A percentile compares a stretch with the other conserved stretches of the same genome.
These are phyloP conservation scores for Dactylella cylindrospora DNA, from an alignment of 2,329 filamentous ascomycete genomes.

Conservation along the genomic window DNA sequence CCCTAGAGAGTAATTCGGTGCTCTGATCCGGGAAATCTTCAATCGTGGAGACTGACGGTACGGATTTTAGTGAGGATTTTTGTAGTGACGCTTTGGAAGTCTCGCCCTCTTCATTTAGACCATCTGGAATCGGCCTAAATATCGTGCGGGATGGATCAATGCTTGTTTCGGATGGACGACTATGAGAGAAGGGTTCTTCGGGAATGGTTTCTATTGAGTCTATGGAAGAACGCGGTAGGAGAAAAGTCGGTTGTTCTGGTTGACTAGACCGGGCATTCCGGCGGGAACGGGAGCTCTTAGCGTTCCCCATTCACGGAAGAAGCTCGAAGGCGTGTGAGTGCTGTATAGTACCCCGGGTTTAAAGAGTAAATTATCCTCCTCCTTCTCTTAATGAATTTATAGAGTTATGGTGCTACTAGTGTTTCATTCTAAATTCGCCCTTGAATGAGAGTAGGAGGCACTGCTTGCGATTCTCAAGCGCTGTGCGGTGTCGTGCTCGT, in stretches of 20 bases:
- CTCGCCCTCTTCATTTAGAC: slow-evolving; percentile 2
- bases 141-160: slow-evolving; percentile 3
- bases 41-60: slow-evolving; percentile 1
- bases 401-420: too few species aligned
- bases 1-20: not conserved
- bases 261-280: not conserved
- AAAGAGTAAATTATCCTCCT: too few species aligned
- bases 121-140: not conserved
- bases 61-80: not conserved
- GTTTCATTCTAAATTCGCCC: too few species aligned
- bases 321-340: too few species aligned
- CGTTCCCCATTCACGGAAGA: slow-evolving; percentile 11
- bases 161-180: too few species aligned
- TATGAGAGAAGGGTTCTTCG: too few species aligned
- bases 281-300: not conserved
- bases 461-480: too few species aligned
- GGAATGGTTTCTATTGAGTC: slow-evolving; percentile 17
- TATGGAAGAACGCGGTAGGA: slow-evolving; percentile 14
- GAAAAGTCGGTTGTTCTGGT: slow-evolving; percentile 5
- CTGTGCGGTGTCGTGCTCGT: too few species aligned
- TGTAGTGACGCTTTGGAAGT: not conserved
- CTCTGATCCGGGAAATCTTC: not conserved
- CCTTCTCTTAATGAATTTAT: too few species aligned
- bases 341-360: too few species aligned
- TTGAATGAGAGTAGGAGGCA: too few species aligned